Evolutionary conservation across 2,329 filamentous ascomycete species (phyloP).

Genomic region (Stachybotrys echinatus): DNA sequence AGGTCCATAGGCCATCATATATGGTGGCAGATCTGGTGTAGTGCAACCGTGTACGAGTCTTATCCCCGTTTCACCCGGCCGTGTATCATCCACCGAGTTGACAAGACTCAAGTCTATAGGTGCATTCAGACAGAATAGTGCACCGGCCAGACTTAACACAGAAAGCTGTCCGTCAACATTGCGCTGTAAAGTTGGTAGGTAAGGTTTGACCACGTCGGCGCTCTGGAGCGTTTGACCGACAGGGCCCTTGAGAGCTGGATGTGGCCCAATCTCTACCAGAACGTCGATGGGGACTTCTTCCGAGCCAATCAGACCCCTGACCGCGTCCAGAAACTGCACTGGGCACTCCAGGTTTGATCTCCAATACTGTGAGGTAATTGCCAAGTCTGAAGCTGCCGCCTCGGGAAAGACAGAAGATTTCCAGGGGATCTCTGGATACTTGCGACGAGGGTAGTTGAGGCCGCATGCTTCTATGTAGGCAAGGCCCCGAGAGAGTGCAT

Average conservation of each 20-base stretch:
- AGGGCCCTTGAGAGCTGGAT: background rate
- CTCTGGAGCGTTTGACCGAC: background rate
- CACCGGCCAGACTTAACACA: slow-evolving; percentile 1
- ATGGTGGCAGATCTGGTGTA: slow-evolving; percentile 1
- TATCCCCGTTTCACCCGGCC: background rate
- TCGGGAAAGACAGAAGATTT: background rate
- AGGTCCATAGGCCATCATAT: background rate
- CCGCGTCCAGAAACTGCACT: background rate
- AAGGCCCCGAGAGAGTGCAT: background rate
- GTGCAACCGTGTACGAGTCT: background rate
- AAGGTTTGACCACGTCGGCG: no score
- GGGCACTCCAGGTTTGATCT: background rate
- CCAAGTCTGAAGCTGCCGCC: background rate
- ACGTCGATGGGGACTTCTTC: background rate
- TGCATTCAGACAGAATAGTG: slow-evolving; percentile 1
- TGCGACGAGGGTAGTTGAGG: background rate
- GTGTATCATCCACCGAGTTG: background rate
- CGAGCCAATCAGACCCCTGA: background rate
- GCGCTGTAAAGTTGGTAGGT: no score
- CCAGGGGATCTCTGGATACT: background rate
- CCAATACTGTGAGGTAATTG: background rate
- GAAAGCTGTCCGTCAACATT: no score
- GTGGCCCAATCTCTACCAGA: background rate
- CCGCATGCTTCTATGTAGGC: background rate
- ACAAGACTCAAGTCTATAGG: background rate